Percentiles rank a stretch among this genome's conserved stretches.
These are phyloP conservation scores for Penicillium vulpinum DNA, from an alignment of 2,329 filamentous ascomycete genomes.

Conservation along the genomic window DNA sequence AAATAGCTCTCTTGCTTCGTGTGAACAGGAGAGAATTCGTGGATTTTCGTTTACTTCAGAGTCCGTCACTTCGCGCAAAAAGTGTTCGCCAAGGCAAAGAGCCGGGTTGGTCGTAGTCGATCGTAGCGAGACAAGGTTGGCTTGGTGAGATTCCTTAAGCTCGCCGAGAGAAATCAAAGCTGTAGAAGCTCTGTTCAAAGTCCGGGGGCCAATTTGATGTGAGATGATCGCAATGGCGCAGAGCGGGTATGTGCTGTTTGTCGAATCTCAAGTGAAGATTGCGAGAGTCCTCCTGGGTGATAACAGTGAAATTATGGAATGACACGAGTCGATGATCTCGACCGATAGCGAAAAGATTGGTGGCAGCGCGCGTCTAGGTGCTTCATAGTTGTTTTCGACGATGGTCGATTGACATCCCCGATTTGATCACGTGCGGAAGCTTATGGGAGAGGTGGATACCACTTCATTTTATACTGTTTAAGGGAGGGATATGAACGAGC, in stretches of 20 bases:
- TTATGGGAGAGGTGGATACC: background rate
- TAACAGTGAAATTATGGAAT: background rate
- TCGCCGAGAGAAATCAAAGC: background rate
- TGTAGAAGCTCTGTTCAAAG: background rate
- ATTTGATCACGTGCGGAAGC: conserved; percentile 8
- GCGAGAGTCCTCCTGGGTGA: background rate
- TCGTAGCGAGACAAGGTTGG: background rate
- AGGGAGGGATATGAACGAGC: background rate
- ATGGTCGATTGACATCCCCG: conserved; percentile 6
- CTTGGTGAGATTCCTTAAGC: background rate
- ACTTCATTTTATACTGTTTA: background rate
- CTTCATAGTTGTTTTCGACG: conserved; percentile 10
- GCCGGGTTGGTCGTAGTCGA: background rate
- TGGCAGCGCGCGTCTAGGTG: background rate
- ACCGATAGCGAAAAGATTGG: background rate
- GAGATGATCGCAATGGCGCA: background rate
- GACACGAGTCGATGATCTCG: background rate
- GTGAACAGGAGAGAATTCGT: background rate
- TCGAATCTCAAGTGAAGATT: background rate
- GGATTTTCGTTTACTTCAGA: background rate
- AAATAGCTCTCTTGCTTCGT: background rate
- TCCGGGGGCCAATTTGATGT: background rate
- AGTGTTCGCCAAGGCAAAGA: background rate
- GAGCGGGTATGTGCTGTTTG: background rate
- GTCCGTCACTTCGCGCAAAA: conserved; percentile 3